Evolutionary conservation across 164 flowering plant genomes (phyloP), one percentile per base, ranked within the genome.

Genomic region (Chimonanthus salicifolius): DNA sequence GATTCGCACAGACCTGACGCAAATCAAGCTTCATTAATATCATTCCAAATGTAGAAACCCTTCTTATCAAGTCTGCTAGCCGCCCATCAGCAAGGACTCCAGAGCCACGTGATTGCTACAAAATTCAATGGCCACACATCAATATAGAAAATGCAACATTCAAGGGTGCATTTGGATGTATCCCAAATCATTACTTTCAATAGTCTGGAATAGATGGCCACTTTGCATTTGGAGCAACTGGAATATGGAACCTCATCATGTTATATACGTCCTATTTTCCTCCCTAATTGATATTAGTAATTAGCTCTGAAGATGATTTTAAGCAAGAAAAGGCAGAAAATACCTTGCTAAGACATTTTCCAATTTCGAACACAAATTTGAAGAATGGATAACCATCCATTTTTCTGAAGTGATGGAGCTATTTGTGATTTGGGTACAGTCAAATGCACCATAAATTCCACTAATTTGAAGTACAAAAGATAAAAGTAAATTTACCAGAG

Each of bases 41-140:
- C 91, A 90, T 92, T 47, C 98, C 97, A 80, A 94, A 94, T 46
- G 92, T 86, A 75, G 96, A 84, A 78, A 91, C 98, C 82, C 95
- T 90, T 62, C 97, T 83, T 44, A 94, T 94, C 75, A 94, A 74
- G 75, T 94, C 98, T 71, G 92, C 90, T 51, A 94, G 92, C 65
- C 94, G 84, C 60, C 98, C 98, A 85, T 94, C 98, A 75, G 97
- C 98, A 72, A 94, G 88, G 70, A 87, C 77, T 15, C 88, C 92
- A 78, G 97, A 87, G 44, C 92, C 94, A 83, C 88, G 87, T 67
- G 94, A 90, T 84, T 91, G 97, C 98, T 94, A 89, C 78, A 79
- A 74, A 72, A 4, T 70, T 72, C 54, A 62, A 71, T 69, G 68
- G 62, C 62, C 43, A 49, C 11, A 60, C 50, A 68, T 64, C 63